Evolutionary conservation across 371 early-diverging fungal genomes (phyloP).

Genomic region (Saksenaea vasiformis): DNA sequence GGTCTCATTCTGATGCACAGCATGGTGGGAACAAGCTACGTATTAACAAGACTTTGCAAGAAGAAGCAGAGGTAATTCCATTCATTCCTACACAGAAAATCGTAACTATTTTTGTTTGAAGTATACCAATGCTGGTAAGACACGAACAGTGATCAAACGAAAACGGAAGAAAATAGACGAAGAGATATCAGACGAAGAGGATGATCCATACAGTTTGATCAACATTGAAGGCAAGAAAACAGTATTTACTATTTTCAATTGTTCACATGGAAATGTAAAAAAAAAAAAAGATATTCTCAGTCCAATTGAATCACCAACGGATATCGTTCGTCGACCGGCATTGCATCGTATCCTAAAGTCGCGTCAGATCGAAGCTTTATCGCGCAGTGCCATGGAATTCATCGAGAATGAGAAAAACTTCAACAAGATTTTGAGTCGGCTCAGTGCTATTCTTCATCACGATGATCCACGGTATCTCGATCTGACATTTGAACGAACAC

Average conservation of each 20-base stretch:
- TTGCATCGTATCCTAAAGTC: conserved; percentile 47
- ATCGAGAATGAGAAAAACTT: conserved; percentile 56
- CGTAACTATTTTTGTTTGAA: conserved; percentile 12
- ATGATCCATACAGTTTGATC: conserved; percentile 54
- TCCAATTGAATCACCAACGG: conserved; percentile 54
- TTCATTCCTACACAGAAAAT: neutral
- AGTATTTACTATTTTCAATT: neutral
- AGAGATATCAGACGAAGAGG: conserved; percentile 44
- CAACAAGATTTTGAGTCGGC: conserved; percentile 48
- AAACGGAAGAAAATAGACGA: conserved; percentile 41
- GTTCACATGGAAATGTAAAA: neutral
- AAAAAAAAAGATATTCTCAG: conserved; percentile 43
- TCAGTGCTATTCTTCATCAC: conserved; percentile 48
- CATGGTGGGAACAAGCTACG: conserved; percentile 49
- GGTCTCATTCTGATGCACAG: conserved; percentile 38
- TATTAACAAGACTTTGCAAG: conserved; percentile 31
- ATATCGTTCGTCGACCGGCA: conserved; percentile 49
- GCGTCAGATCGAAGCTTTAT: conserved; percentile 43
- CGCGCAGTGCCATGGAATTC: conserved; percentile 52
- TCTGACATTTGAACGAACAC: conserved; percentile 40
- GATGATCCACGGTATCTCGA: conserved; percentile 56
- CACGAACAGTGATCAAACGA: conserved; percentile 42
- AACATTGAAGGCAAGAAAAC: conserved; percentile 52
- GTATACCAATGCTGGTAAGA: conserved; percentile 41
- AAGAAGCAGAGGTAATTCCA: conserved; percentile 40